Evolutionary conservation across 2,329 filamentous ascomycete genomes (phyloP).

Genomic region (Monosporascus sp.): DNA sequence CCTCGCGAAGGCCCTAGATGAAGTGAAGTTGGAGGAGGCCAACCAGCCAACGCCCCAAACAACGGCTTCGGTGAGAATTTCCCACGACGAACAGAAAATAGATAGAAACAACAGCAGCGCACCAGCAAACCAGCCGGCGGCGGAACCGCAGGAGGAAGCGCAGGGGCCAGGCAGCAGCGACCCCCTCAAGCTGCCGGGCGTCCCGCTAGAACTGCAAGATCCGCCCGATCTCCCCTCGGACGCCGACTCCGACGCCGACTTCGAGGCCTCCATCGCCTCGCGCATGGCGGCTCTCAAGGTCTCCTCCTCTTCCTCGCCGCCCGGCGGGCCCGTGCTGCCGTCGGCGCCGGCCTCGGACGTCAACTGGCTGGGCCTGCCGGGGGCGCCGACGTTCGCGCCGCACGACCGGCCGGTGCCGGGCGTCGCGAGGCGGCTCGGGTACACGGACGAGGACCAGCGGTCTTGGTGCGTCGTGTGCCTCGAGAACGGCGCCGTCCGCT

Average conservation of each 20-base stretch:
- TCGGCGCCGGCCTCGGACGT: slow-evolving; percentile 8
- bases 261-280: slow-evolving; percentile 42
- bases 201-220: slow-evolving; percentile 39
- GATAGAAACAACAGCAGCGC: not conserved
- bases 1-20: slow-evolving; percentile 42
- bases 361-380: not conserved
- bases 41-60: slow-evolving; percentile 9
- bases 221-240: slow-evolving; percentile 19
- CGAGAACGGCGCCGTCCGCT: slow-evolving; percentile 69
- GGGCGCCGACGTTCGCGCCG: slow-evolving; percentile 7
- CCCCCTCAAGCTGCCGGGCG: slow-evolving; percentile 38
- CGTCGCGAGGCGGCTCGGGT: slow-evolving; percentile 36
- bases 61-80: not conserved
- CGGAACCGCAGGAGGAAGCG: not conserved
- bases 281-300: slow-evolving; percentile 48
- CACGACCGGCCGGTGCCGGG: slow-evolving; percentile 33
- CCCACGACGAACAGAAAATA: slow-evolving; percentile 3
- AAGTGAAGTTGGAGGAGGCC: slow-evolving; percentile 32
- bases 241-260: slow-evolving; percentile 25
- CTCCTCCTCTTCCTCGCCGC: slow-evolving; percentile 18
- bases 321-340: slow-evolving; percentile 13
- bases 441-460: slow-evolving; percentile 66
- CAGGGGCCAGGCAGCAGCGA: slow-evolving; percentile 3
- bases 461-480: slow-evolving; percentile 81
- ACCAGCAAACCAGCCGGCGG: not conserved